These are phyloP conservation scores for Tillandsia fasciculata DNA, from an alignment of 176 grass and related monocot genomes.

Conservation along the genomic window DNA sequence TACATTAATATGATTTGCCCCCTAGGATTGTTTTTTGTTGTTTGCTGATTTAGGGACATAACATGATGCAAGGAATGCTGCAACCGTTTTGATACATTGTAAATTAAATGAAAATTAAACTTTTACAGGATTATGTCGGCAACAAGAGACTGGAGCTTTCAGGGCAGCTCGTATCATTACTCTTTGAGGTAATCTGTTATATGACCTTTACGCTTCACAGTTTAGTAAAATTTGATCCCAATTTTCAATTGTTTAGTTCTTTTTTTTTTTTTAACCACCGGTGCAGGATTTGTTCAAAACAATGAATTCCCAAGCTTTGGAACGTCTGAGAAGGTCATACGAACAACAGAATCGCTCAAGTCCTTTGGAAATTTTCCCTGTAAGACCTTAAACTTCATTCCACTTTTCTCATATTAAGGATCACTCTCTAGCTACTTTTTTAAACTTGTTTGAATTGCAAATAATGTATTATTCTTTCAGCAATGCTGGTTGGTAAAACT, in stretches of 20 bases:
- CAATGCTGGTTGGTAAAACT: no score
- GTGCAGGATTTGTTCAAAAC: conserved; percentile 94
- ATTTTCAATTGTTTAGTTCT: conserved; percentile 12
- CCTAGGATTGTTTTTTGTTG: not conserved
- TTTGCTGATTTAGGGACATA: not conserved
- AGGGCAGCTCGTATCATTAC: conserved; percentile 80
- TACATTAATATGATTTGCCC: not conserved
- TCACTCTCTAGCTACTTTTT: not conserved
- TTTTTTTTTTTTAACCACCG: not conserved
- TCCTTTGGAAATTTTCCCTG: conserved; percentile 63
- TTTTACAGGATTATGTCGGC: conserved; percentile 86
- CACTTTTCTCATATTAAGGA: not conserved
- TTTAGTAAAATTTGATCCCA: conserved; percentile 4
- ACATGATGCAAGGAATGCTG: not conserved
- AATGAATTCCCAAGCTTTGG: conserved; percentile 47
- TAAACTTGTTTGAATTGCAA: not conserved
- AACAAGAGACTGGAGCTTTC: conserved; percentile 96
- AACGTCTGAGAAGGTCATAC: conserved; percentile 34
- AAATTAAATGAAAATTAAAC: not conserved
- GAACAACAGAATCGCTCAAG: conserved; percentile 47
- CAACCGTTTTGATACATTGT: not conserved
- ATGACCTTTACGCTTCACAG: conserved; percentile 2
- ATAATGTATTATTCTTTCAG: no score
- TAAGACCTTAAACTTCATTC: conserved; percentile 18
- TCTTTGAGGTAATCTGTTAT: conserved; percentile 63